These are phyloP conservation scores for Phtheirospermum japonicum DNA, from an alignment of 257 asterid genomes.

Conservation along the genomic window DNA sequence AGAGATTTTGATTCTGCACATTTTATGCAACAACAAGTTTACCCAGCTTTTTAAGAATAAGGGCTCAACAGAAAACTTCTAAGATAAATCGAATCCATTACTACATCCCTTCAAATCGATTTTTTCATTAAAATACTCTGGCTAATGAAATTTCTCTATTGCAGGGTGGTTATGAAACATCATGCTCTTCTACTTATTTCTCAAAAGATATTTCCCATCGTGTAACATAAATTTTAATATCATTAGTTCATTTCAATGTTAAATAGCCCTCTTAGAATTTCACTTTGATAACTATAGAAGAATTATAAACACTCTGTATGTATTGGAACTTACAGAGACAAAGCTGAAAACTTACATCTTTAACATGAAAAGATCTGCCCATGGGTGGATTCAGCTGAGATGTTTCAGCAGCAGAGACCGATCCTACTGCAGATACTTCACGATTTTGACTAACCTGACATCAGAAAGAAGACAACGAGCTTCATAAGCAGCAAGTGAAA, in stretches of 20 bases:
- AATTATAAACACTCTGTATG: background rate
- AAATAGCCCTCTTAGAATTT: background rate
- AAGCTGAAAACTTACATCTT: conserved; percentile 46
- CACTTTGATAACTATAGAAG: background rate
- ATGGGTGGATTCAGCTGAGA: conserved; percentile 37
- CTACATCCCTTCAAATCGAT: background rate
- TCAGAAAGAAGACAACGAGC: conserved; percentile 27
- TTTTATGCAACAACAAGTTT: too few species aligned
- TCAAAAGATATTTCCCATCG: background rate
- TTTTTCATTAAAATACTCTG: background rate
- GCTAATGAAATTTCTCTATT: background rate
- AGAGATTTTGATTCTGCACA: background rate
- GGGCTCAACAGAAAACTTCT: too few species aligned
- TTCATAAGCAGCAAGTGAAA: conserved; percentile 20
- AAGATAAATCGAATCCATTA: background rate
- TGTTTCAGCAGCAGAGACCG: conserved; percentile 44
- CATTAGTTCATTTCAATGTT: too few species aligned
- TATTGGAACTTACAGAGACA: conserved; percentile 6
- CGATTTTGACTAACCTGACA: conserved; percentile 57
- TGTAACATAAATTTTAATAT: too few species aligned
- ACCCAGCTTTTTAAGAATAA: too few species aligned
- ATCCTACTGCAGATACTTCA: conserved; percentile 37
- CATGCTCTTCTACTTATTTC: background rate
- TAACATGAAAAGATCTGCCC: conserved; percentile 39
- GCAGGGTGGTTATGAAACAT: background rate